phyloP scores from a whole-genome alignment of 163 green algal species.

The Chlamydomonas reinhardtii region DNA sequence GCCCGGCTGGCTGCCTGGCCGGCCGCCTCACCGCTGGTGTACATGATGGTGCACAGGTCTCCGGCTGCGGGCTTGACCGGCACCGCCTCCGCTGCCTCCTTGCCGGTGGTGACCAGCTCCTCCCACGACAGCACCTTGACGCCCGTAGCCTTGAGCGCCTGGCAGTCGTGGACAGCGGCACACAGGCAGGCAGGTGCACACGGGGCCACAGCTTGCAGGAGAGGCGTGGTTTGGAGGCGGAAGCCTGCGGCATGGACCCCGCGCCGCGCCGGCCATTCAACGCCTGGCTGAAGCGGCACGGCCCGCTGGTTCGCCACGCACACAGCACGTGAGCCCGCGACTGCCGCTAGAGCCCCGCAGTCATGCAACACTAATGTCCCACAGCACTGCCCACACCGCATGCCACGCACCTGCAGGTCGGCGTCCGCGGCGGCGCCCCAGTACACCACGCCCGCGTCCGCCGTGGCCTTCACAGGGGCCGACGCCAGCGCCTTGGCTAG shows the following conservation, averaged over 20 bases:
- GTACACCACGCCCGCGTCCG: slow-evolving; percentile 57
- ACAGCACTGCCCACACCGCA: not conserved
- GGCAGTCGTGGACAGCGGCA: not conserved
- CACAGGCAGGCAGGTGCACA: too few relatives aligned
- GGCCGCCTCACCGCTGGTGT: slow-evolving; percentile 89
- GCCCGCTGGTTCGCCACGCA: too few relatives aligned
- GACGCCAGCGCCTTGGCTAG: slow-evolving; percentile 47
- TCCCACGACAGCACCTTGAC: slow-evolving; percentile 60
- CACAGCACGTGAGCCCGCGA: too few relatives aligned
- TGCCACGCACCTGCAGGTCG: slow-evolving; percentile 43
- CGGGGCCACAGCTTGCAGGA: too few relatives aligned
- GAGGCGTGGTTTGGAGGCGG: too few relatives aligned
- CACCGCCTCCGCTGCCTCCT: slow-evolving; percentile 28
- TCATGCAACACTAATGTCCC: too few relatives aligned
- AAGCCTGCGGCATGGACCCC: too few relatives aligned
- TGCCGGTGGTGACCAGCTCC: slow-evolving; percentile 65
- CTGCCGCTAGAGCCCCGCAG: too few relatives aligned
- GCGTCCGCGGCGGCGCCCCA: slow-evolving; percentile 50
- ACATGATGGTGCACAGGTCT: slow-evolving; percentile 95
- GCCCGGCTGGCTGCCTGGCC: too few relatives aligned
- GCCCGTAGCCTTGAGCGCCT: slow-evolving; percentile 17
- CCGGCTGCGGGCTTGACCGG: slow-evolving; percentile 57
- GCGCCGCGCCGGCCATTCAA: too few relatives aligned
- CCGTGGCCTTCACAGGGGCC: slow-evolving; percentile 3
- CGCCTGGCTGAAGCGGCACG: not conserved